Percentiles rank a stretch among this genome's conserved stretches.
Evolutionary conservation across 2,329 filamentous ascomycete genomes (phyloP).

Genomic region (Remersonia thermophila): DNA sequence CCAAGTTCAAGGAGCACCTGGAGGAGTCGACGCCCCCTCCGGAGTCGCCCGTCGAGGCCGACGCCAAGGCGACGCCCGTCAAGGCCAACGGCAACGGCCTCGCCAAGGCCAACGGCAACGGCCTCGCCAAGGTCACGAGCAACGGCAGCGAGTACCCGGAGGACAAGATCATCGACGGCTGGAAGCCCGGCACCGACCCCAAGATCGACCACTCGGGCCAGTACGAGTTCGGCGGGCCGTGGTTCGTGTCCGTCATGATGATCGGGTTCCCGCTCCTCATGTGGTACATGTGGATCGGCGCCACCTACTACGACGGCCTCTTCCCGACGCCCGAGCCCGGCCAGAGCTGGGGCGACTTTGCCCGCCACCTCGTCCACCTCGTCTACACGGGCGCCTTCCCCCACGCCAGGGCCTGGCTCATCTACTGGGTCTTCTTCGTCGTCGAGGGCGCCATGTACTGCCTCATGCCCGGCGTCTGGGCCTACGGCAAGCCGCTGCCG

Average conservation of each 20-base stretch:
- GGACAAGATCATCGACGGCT: slow-evolving; percentile 39
- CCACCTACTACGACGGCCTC: slow-evolving; percentile 80
- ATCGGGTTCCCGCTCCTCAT: slow-evolving; percentile 84
- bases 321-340: slow-evolving; percentile 55
- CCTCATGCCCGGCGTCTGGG: slow-evolving; percentile 73
- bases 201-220: slow-evolving; percentile 51
- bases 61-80: slow-evolving; percentile 17
- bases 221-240: slow-evolving; percentile 77
- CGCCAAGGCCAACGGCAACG: slow-evolving; percentile 20
- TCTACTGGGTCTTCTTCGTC: slow-evolving; percentile 90
- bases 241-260: slow-evolving; percentile 78
- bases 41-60: slow-evolving; percentile 15
- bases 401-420: slow-evolving; percentile 67
- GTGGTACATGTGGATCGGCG: slow-evolving; percentile 99
- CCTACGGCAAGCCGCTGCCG: slow-evolving; percentile 76
- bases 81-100: slow-evolving; percentile 22
- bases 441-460: slow-evolving; percentile 77
- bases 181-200: slow-evolving; percentile 46
- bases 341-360: slow-evolving; percentile 60
- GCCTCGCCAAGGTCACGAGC: slow-evolving; percentile 18
- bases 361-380: slow-evolving; percentile 54
- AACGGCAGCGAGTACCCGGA: slow-evolving; percentile 10
- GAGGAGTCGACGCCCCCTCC: slow-evolving; percentile 25
- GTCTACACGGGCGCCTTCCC: slow-evolving; percentile 81
- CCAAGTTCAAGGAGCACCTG: slow-evolving; percentile 39